These are phyloP conservation scores for Hirschfeldia incana DNA, from an alignment of 345 rosid genomes.

Conservation along the genomic window DNA sequence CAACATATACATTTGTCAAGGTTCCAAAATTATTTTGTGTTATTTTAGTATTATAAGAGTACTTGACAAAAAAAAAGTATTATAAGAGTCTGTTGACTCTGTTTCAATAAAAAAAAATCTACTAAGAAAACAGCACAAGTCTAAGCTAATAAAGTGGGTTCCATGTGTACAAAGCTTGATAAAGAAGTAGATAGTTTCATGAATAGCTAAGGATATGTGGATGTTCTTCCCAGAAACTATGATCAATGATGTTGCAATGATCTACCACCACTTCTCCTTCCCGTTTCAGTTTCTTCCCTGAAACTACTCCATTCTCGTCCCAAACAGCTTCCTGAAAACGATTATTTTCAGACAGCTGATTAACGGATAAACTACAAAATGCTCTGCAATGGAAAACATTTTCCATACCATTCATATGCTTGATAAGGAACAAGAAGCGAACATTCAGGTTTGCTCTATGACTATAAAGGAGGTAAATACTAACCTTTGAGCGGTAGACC, in stretches of 20 bases:
- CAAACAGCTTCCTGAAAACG: slow-evolving; percentile 23
- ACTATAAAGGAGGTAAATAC: slow-evolving; percentile 18
- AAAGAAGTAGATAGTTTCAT: slow-evolving; percentile 11
- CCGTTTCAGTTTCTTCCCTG: slow-evolving; percentile 26
- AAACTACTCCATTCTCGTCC: slow-evolving; percentile 29
- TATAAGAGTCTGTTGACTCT: too few relatives aligned
- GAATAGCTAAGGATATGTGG: slow-evolving; percentile 46
- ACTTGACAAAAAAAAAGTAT: too few relatives aligned
- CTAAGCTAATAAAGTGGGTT: neutral
- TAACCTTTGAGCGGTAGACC: slow-evolving; percentile 49
- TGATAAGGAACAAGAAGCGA: neutral
- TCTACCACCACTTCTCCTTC: slow-evolving; percentile 42
- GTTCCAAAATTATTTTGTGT: too few relatives aligned
- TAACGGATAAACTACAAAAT: slow-evolving; percentile 10
- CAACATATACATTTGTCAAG: too few relatives aligned
- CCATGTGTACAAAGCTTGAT: neutral
- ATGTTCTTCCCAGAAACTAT: slow-evolving; percentile 62
- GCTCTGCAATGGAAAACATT: slow-evolving; percentile 7
- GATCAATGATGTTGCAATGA: slow-evolving; percentile 65
- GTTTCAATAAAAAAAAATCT: neutral
- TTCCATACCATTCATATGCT: slow-evolving; percentile 35
- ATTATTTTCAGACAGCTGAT: slow-evolving; percentile 29
- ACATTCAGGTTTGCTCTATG: neutral
- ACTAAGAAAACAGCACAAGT: neutral
- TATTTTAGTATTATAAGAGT: too few relatives aligned